Evolutionary conservation across 2,329 filamentous ascomycete species (phyloP).

Genomic region (Xylaria sp.): DNA sequence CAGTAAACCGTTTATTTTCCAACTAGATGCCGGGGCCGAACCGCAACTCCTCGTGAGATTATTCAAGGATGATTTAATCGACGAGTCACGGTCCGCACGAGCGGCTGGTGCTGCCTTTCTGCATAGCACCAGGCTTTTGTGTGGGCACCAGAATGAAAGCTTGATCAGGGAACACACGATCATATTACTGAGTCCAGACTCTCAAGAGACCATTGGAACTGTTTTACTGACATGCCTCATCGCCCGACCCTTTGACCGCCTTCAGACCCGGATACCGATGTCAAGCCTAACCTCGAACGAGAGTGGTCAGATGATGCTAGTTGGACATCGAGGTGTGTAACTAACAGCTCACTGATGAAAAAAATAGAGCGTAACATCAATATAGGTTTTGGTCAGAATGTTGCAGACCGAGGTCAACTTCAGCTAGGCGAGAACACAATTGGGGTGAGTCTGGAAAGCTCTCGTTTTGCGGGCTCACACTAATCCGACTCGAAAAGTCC

Average conservation of each 20-base stretch:
- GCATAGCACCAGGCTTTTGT: not conserved
- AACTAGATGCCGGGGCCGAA: constrained; percentile 6
- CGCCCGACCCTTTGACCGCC: constrained; percentile 13
- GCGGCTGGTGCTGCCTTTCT: constrained; percentile 13
- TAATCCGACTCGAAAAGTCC: constrained; percentile 9
- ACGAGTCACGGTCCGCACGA: not conserved
- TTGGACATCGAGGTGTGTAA: constrained; percentile 19
- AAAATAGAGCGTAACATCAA: not conserved
- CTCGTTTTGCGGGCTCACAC: not conserved
- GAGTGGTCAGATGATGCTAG: constrained; percentile 5
- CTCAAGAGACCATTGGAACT: constrained; percentile 15
- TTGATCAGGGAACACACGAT: constrained; percentile 14
- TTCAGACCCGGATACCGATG: constrained; percentile 11
- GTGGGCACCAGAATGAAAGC: constrained; percentile 15
- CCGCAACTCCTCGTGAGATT: constrained; percentile 11
- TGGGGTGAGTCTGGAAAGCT: constrained; percentile 6
- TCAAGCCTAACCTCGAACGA: constrained; percentile 3
- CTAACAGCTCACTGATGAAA: not conserved
- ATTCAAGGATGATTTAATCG: constrained; percentile 1
- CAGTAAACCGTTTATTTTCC: constrained; percentile 12
- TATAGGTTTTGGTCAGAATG: constrained; percentile 13
- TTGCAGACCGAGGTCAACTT: constrained; percentile 7
- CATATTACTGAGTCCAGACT: constrained; percentile 16
- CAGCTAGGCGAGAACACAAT: constrained; percentile 19
- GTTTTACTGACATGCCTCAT: constrained; percentile 14